Percentiles rank a stretch among this genome's conserved stretches.
Evolutionary conservation across 345 rosid genomes (phyloP).

Genomic region (Litchi chinensis): DNA sequence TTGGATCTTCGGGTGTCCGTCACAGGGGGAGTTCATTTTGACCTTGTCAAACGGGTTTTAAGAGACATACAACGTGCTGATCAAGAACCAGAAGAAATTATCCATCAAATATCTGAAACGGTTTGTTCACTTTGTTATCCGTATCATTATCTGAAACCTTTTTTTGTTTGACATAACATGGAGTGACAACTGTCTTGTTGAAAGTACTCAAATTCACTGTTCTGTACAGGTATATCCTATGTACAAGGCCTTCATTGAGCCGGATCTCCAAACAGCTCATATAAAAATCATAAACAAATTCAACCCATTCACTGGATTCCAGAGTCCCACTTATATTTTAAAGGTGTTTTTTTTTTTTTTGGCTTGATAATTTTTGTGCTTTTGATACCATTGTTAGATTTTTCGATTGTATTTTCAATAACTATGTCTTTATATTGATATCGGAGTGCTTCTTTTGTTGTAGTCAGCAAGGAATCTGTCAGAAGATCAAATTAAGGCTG

Average conservation of each 20-base stretch:
- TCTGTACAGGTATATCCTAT: slow-evolving; percentile 87
- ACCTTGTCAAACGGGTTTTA: slow-evolving; percentile 95
- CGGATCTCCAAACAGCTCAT: slow-evolving; percentile 98
- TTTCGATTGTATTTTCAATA: not conserved
- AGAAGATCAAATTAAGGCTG: slow-evolving; percentile 70
- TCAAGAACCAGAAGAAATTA: slow-evolving; percentile 96
- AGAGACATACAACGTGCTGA: slow-evolving; percentile 98
- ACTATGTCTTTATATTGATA: slow-evolving; percentile 19
- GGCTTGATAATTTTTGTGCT: slow-evolving; percentile 6
- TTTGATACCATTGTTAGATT: not conserved
- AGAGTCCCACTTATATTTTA: slow-evolving; percentile 92
- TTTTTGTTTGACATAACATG: not conserved
- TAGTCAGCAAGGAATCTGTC: slow-evolving; percentile 76
- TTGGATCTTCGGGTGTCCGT: slow-evolving; percentile 91
- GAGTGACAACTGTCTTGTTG: slow-evolving; percentile 10
- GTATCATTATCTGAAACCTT: not conserved
- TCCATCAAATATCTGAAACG: slow-evolving; percentile 98
- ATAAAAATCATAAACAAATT: slow-evolving; percentile 88
- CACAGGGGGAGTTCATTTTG: slow-evolving; percentile 98
- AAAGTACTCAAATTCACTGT: slow-evolving; percentile 19
- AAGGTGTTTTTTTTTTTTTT: slow-evolving; percentile 58
- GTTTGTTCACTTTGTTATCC: slow-evolving; percentile 38
- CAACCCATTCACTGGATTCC: slow-evolving; percentile 97
- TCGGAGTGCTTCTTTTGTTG: slow-evolving; percentile 37
- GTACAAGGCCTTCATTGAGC: slow-evolving; percentile 99